These are phyloP conservation scores for Coccomyxa sp. DNA, from an alignment of 139 green algal genomes.

Conservation along the genomic window DNA sequence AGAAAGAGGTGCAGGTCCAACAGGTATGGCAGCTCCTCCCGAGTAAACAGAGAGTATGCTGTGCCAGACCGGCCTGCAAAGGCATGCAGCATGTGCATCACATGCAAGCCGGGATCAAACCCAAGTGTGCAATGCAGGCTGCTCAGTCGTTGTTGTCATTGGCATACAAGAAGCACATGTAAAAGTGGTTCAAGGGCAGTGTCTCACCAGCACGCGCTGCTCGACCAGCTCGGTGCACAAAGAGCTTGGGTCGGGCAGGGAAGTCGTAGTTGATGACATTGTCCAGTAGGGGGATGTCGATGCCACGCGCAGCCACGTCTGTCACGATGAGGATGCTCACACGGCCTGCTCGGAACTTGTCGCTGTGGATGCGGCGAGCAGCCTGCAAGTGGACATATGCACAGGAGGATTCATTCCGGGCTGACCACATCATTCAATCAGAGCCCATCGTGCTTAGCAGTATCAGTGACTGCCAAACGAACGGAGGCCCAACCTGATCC, in stretches of 20 bases:
- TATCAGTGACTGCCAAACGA: not conserved
- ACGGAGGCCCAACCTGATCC: constrained; percentile 68
- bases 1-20: constrained; percentile 97
- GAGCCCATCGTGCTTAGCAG: not conserved
- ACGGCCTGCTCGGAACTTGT: constrained; percentile 77
- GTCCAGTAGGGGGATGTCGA: constrained; percentile 98
- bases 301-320: constrained; percentile 95
- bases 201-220: not conserved
- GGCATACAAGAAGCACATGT: not conserved
- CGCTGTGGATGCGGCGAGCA: constrained; percentile 91
- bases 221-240: constrained; percentile 86
- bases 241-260: constrained; percentile 89
- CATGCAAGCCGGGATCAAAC: no score
- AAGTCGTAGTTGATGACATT: constrained; percentile 99
- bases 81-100: not conserved
- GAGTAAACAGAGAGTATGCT: constrained; percentile 75
- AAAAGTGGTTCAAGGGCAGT: not conserved
- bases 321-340: constrained; percentile 83
- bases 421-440: not conserved
- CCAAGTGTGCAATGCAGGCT: no score
- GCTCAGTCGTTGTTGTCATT: not conserved
- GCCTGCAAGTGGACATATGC: constrained; percentile 45
- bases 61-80: constrained; percentile 51
- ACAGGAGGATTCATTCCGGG: not conserved
- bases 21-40: constrained; percentile 82